phyloP scores from a whole-genome alignment of 2,329 filamentous ascomycete genomes.

The Pseudogymnoascus sp. region DNA sequence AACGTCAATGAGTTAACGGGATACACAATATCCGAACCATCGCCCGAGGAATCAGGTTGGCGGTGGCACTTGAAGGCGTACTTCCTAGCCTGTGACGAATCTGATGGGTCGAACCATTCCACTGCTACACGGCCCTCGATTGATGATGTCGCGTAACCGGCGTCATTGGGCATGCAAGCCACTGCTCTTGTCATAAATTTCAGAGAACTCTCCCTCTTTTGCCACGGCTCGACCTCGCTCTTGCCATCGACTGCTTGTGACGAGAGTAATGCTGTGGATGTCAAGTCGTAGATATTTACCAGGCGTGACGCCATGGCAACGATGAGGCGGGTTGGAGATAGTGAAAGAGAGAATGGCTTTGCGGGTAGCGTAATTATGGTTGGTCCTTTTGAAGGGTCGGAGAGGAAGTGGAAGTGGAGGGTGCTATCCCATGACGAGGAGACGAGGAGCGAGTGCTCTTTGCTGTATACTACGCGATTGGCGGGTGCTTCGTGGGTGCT shows the following conservation, averaged over 20 bases:
- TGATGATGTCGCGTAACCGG: conserved; percentile 81
- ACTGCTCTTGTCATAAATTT: conserved; percentile 94
- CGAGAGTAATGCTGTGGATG: conserved; percentile 50
- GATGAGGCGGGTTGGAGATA: conserved; percentile 71
- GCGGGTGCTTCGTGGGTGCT: conserved; percentile 74
- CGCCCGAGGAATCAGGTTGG: conserved; percentile 55
- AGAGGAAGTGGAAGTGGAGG: conserved; percentile 70
- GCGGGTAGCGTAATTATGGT: conserved; percentile 64
- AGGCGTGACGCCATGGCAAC: conserved; percentile 91
- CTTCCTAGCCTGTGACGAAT: conserved; percentile 81
- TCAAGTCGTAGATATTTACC: conserved; percentile 90
- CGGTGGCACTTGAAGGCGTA: conserved; percentile 99
- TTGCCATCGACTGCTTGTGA: conserved; percentile 38
- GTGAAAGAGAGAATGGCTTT: conserved; percentile 82
- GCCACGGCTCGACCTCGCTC: conserved; percentile 67
- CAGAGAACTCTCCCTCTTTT: conserved; percentile 84
- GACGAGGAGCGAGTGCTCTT: conserved; percentile 66
- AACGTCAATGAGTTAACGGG: conserved; percentile 65
- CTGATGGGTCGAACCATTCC: conserved; percentile 91
- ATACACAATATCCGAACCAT: conserved; percentile 57
- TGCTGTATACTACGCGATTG: conserved; percentile 75
- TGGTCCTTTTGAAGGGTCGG: conserved; percentile 42
- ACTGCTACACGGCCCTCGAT: conserved; percentile 96
- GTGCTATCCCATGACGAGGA: conserved; percentile 92
- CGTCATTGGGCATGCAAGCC: conserved; percentile 93